Percentiles rank a stretch among this genome's conserved stretches.
These are phyloP conservation scores for Yamadazyma pseudoaaseri DNA, from an alignment of 1,139 yeast species.

Conservation along the genomic window DNA sequence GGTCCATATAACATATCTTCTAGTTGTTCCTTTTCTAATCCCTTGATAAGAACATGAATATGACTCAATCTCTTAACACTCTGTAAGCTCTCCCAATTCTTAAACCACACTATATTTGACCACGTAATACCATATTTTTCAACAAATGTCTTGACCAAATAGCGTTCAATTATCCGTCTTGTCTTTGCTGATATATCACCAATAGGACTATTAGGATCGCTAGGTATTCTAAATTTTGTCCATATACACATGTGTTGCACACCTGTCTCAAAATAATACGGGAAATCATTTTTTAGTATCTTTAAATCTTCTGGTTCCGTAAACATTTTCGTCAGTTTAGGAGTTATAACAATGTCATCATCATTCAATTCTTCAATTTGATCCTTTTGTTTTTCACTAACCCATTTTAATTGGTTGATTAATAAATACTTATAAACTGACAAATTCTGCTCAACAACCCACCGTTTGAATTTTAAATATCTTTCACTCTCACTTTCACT, in stretches of 20 bases:
- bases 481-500: constrained; percentile 30
- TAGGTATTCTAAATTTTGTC: constrained; percentile 36
- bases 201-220: constrained; percentile 28
- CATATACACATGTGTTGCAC: constrained; percentile 44
- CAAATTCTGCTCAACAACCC: constrained; percentile 23
- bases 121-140: constrained; percentile 29
- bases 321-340: constrained; percentile 20
- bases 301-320: constrained; percentile 23
- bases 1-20: constrained; percentile 19
- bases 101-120: constrained; percentile 54
- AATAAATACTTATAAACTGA: constrained; percentile 38
- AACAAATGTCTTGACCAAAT: constrained; percentile 45
- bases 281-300: constrained; percentile 42
- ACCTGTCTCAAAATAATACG: constrained; percentile 37
- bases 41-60: constrained; percentile 52
- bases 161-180: constrained; percentile 35
- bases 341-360: constrained; percentile 19
- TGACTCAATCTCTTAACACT: constrained; percentile 60
- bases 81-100: constrained; percentile 61
- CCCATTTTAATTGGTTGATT: constrained; percentile 38
- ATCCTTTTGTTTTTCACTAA: constrained; percentile 12
- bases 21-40: constrained; percentile 23
- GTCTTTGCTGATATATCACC: constrained; percentile 48
- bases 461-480: constrained; percentile 34
- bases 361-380: constrained; percentile 20